Conservation (phyloP, 2,329 filamentous ascomycete species). For the Epichloe gansuensis region DNA sequence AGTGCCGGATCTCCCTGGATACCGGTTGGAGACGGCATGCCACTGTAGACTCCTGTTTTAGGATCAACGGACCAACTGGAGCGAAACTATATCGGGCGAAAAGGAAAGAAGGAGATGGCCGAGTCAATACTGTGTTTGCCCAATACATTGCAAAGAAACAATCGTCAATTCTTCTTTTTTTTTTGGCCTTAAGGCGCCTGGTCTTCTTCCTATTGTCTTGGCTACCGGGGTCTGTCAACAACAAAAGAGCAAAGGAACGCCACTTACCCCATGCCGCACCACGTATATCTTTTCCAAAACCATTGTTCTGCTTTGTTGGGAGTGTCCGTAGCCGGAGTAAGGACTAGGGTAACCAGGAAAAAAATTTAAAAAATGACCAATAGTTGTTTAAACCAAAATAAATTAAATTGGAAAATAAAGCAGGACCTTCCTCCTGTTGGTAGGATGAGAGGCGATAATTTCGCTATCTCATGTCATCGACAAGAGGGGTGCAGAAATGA, state of each 20-base stretch:
- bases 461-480: too few species aligned
- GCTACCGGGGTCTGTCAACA: not conserved
- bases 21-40: slow-evolving; percentile 70
- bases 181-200: not conserved
- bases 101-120: not conserved
- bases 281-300: slow-evolving; percentile 62
- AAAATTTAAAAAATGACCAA: not conserved
- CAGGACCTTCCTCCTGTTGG: too few species aligned
- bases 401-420: not conserved
- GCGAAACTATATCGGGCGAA: slow-evolving; percentile 53
- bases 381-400: not conserved
- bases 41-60: slow-evolving; percentile 63
- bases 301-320: slow-evolving; percentile 29
- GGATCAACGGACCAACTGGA: slow-evolving; percentile 81
- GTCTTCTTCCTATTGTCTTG: slow-evolving; percentile 4
- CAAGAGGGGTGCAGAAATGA: too few species aligned
- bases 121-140: not conserved
- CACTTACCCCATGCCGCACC: slow-evolving; percentile 60
- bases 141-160: slow-evolving; percentile 3
- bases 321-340: not conserved
- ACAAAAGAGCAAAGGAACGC: not conserved
- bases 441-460: too few species aligned
- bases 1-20: slow-evolving; percentile 81
- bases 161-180: not conserved
- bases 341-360: too few species aligned